A percentile compares a stretch with the other conserved stretches of the same genome.
These are phyloP conservation scores for Agaricus subrufescens DNA, from an alignment of 768 basidiomycete species.

Conservation along the genomic window DNA sequence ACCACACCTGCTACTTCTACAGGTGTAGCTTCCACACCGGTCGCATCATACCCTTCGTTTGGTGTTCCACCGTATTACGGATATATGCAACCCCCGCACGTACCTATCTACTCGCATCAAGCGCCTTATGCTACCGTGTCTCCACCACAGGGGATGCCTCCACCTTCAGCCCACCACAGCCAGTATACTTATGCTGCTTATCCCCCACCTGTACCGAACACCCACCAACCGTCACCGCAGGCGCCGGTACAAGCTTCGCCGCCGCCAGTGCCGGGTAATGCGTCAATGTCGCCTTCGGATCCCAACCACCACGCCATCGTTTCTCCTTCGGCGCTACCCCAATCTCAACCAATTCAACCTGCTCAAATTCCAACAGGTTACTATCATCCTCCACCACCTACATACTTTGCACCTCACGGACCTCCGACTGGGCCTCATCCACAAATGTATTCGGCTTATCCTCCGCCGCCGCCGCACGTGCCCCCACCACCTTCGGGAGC, in stretches of 20 bases:
- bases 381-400: slow-evolving; percentile 7
- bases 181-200: slow-evolving; percentile 12
- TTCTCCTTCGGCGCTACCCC: not conserved
- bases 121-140: not conserved
- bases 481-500: slow-evolving; percentile 9
- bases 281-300: slow-evolving; percentile 3
- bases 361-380: not conserved
- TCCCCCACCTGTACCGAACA: slow-evolving; percentile 4
- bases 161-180: not conserved
- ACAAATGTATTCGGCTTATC: slow-evolving; percentile 22
- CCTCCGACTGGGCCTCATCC: slow-evolving; percentile 9
- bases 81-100: slow-evolving; percentile 12
- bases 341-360: not conserved
- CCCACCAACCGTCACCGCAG: not conserved
- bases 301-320: not conserved
- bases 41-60: slow-evolving; percentile 22
- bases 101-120: slow-evolving; percentile 9
- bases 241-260: not conserved
- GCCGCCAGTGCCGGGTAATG: not conserved
- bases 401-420: not conserved
- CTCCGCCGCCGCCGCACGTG: slow-evolving; percentile 23
- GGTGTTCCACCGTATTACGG: slow-evolving; percentile 27
- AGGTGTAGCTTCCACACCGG: slow-evolving; percentile 5
- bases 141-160: not conserved
- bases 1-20: slow-evolving; percentile 13